phyloP scores from a whole-genome alignment of 1,284 basidiomycete species.

The Puccinia brachypodii region DNA sequence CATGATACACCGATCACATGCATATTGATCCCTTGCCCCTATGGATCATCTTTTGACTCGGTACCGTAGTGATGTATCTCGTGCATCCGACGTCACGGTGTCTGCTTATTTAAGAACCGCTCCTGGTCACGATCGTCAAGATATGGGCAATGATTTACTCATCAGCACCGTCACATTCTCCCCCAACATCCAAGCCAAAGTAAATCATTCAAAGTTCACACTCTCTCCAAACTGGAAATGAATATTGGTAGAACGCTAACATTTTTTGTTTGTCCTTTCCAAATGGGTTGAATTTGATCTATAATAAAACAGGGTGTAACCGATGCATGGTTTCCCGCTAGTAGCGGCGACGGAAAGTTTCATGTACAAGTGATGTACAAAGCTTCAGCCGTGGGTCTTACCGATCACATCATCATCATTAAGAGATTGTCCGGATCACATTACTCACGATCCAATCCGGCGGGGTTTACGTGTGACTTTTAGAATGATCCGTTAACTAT shows the following conservation, averaged over 20 bases:
- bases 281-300: neutral
- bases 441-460: neutral
- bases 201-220: neutral
- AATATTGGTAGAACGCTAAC: neutral
- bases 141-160: constrained; percentile 48
- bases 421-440: neutral
- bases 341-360: constrained; percentile 45
- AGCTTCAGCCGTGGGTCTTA: constrained; percentile 34
- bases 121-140: constrained; percentile 47
- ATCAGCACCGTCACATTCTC: constrained; percentile 44
- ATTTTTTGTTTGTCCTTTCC: neutral
- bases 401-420: neutral
- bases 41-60: neutral
- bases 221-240: neutral
- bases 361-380: constrained; percentile 49
- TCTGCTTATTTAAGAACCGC: constrained; percentile 47
- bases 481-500: constrained; percentile 48
- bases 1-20: neutral
- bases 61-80: constrained; percentile 38
- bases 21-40: neutral
- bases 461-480: neutral
- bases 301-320: constrained; percentile 25
- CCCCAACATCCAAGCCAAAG: constrained; percentile 44
- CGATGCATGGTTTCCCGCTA: constrained; percentile 45
- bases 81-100: constrained; percentile 45